Evolutionary conservation across 1,284 basidiomycete species (phyloP).

Genomic region (Schizophyllum commune): DNA sequence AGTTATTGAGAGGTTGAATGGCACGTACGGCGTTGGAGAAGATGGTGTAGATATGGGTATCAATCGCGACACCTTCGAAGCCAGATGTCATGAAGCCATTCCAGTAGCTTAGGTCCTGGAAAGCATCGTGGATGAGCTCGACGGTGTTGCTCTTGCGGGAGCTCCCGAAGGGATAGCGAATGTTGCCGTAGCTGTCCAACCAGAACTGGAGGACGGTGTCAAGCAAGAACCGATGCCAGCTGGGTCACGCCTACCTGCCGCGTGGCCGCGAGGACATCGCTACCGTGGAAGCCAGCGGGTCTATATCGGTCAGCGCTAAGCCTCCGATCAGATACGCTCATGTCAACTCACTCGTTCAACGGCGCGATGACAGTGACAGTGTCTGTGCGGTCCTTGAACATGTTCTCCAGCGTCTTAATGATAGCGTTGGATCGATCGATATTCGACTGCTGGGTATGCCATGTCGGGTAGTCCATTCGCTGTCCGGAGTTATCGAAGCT

Average conservation of each 20-base stretch:
- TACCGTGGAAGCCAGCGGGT: conserved; percentile 68
- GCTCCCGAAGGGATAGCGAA: conserved; percentile 59
- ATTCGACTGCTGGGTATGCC: conserved; percentile 64
- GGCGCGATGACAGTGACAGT: conserved; percentile 72
- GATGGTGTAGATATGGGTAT: conserved; percentile 80
- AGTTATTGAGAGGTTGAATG: neutral
- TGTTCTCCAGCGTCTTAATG: conserved; percentile 54
- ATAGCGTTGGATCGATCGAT: conserved; percentile 65
- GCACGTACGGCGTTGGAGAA: conserved; percentile 50
- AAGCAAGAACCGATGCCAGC: conserved; percentile 7
- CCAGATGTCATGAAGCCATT: conserved; percentile 51
- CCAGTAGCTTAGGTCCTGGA: conserved; percentile 76
- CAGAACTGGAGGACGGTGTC: conserved; percentile 41
- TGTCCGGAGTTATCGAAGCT: conserved; percentile 89
- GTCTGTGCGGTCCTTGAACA: conserved; percentile 46
- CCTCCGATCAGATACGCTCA: neutral
- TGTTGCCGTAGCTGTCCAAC: conserved; percentile 66
- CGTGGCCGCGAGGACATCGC: conserved; percentile 44
- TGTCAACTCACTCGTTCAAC: conserved; percentile 59
- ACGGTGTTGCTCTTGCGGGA: conserved; percentile 53
- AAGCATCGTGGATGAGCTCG: conserved; percentile 76
- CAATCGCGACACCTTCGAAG: conserved; percentile 71
- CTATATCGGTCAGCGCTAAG: conserved; percentile 29
- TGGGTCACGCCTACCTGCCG: conserved; percentile 51
- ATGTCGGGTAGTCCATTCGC: conserved; percentile 52